phyloP scores from a whole-genome alignment of 2,329 filamentous ascomycete genomes.

The Zymoseptoria ardabiliae region DNA sequence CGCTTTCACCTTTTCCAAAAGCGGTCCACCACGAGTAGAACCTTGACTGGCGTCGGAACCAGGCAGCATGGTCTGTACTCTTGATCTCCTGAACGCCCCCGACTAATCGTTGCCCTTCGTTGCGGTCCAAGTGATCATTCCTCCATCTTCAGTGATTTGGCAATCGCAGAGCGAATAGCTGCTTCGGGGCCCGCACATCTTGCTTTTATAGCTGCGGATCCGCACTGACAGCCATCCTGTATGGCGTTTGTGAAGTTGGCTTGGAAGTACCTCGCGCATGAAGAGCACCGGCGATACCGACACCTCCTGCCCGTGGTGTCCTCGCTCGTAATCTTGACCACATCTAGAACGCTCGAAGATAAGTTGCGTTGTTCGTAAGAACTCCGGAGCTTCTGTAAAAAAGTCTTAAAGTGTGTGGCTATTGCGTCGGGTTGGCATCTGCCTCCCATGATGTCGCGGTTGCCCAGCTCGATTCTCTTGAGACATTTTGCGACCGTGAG shows the following conservation, averaged over 20 bases:
- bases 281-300: neutral
- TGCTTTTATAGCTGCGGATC: neutral
- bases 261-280: neutral
- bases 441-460: neutral
- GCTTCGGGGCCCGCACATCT: neutral
- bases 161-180: neutral
- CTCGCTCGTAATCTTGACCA: neutral
- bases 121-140: neutral
- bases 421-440: neutral
- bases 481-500: slow-evolving; percentile 4
- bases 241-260: too few species aligned
- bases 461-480: slow-evolving; percentile 1
- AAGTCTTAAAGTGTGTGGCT: neutral
- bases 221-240: neutral
- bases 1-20: neutral
- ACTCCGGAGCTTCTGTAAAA: neutral
- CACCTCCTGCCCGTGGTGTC: neutral
- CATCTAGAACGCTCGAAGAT: slow-evolving; percentile 1
- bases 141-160: neutral
- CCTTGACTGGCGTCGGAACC: too few species aligned
- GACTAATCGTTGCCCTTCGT: neutral
- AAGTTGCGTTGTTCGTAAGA: neutral
- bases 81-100: neutral
- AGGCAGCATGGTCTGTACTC: neutral
- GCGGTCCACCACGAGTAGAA: neutral